These are phyloP conservation scores for Rhinocladiella similis DNA, from an alignment of 2,329 filamentous ascomycete species.

Conservation along the genomic window DNA sequence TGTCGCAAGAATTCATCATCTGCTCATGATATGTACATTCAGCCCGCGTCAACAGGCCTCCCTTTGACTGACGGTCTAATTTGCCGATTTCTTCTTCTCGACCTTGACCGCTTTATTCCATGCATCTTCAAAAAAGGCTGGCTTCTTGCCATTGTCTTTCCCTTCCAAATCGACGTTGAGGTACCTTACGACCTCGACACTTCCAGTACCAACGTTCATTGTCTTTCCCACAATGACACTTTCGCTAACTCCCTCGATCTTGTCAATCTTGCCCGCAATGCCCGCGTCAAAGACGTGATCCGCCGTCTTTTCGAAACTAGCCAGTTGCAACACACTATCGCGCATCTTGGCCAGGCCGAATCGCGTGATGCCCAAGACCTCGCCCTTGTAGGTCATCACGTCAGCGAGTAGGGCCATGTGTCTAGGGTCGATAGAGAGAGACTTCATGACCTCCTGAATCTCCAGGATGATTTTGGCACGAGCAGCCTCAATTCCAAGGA, in stretches of 20 bases:
- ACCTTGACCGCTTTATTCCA: slow-evolving; percentile 32
- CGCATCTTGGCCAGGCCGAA: slow-evolving; percentile 97
- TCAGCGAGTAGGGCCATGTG: slow-evolving; percentile 98
- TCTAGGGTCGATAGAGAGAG: slow-evolving; percentile 93
- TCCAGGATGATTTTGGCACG: slow-evolving; percentile 84
- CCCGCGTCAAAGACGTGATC: slow-evolving; percentile 97
- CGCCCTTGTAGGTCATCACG: slow-evolving; percentile 98
- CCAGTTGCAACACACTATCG: slow-evolving; percentile 88
- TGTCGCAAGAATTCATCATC: not conserved
- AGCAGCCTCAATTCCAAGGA: slow-evolving; percentile 94
- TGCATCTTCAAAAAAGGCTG: slow-evolving; percentile 67
- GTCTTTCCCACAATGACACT: slow-evolving; percentile 99
- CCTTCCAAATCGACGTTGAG: slow-evolving; percentile 63
- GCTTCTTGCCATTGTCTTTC: slow-evolving; percentile 58
- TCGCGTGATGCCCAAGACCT: slow-evolving; percentile 92
- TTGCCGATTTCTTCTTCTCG: slow-evolving; percentile 9
- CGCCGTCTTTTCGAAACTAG: slow-evolving; percentile 96
- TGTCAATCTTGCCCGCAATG: slow-evolving; percentile 85
- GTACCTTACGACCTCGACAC: slow-evolving; percentile 82
- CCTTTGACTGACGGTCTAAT: not conserved
- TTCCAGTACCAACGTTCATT: slow-evolving; percentile 86
- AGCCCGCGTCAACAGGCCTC: too few species aligned
- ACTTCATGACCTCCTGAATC: slow-evolving; percentile 84
- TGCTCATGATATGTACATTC: too few species aligned
- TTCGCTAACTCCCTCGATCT: slow-evolving; percentile 90